Evolutionary conservation across 768 basidiomycete species (phyloP).

Genomic region (Hemileccinum impolitum): DNA sequence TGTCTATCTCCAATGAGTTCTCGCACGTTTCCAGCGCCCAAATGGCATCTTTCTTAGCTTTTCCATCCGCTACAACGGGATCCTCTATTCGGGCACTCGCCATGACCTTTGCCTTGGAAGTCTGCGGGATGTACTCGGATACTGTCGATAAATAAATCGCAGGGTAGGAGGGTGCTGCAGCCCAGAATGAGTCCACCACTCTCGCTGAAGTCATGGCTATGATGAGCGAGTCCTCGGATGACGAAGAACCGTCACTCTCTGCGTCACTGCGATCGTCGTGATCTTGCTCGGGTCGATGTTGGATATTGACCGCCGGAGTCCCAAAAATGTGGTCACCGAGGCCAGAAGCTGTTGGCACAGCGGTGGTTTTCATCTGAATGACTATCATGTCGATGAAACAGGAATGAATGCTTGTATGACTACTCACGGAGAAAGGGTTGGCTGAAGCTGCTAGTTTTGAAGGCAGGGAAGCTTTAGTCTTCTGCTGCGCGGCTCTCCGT

Average conservation of each 20-base stretch:
- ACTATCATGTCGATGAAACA: constrained; percentile 2
- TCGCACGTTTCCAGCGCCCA: constrained; percentile 80
- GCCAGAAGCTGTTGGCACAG: constrained; percentile 42
- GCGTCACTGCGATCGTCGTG: constrained; percentile 29
- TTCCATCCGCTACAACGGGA: constrained; percentile 40
- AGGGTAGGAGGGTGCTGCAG: constrained; percentile 58
- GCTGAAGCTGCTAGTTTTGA: constrained; percentile 30
- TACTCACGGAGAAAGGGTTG: constrained; percentile 72
- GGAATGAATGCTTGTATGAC: neutral
- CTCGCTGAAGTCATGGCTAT: constrained; percentile 55
- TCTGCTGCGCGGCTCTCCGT: constrained; percentile 37
- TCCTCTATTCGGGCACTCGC: constrained; percentile 39
- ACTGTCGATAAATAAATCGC: constrained; percentile 72
- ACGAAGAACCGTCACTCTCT: constrained; percentile 35
- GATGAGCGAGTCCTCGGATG: constrained; percentile 49
- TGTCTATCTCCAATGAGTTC: constrained; percentile 74
- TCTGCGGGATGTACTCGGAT: constrained; percentile 67
- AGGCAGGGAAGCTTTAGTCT: constrained; percentile 33
- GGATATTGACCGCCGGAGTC: constrained; percentile 15
- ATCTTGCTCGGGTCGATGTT: constrained; percentile 13
- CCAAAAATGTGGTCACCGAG: constrained; percentile 71
- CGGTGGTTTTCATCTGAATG: constrained; percentile 25
- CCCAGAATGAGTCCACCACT: constrained; percentile 65
- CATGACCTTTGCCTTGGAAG: constrained; percentile 45
- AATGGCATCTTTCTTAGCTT: constrained; percentile 43